Evolutionary conservation across 1,284 basidiomycete species (phyloP).

Genomic region (Microbotryomycetes sp.): DNA sequence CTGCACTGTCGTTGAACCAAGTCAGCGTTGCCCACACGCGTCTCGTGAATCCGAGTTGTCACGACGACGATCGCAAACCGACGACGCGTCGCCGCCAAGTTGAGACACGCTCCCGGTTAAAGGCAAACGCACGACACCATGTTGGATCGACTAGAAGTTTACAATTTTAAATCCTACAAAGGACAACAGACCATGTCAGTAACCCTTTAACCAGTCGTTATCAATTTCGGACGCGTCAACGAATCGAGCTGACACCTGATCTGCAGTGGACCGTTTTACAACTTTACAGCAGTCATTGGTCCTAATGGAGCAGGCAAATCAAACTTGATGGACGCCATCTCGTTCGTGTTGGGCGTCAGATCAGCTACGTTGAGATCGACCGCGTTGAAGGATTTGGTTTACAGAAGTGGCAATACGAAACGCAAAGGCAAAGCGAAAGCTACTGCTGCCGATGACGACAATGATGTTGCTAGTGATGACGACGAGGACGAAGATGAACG

Average conservation of each 20-base stretch:
- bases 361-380: constrained; percentile 86
- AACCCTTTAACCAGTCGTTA: background rate
- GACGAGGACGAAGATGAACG: constrained; percentile 43
- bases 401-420: constrained; percentile 57
- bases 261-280: constrained; percentile 75
- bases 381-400: constrained; percentile 90
- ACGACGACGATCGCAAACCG: no score
- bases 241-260: background rate
- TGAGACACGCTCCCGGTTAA: no score
- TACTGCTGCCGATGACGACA: constrained; percentile 43
- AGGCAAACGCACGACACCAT: no score
- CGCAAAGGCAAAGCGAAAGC: constrained; percentile 34
- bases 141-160: constrained; percentile 61
- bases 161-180: constrained; percentile 76
- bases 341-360: constrained; percentile 95
- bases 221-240: no score
- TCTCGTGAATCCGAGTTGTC: no score
- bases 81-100: no score
- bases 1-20: no score
- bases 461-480: constrained; percentile 34
- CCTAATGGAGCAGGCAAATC: constrained; percentile 99
- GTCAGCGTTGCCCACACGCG: no score
- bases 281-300: constrained; percentile 93
- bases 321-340: constrained; percentile 99
- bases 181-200: constrained; percentile 34